Base-by-base conservation (phyloP, 768 basidiomycete species). In the Mycena galopus region DNA sequence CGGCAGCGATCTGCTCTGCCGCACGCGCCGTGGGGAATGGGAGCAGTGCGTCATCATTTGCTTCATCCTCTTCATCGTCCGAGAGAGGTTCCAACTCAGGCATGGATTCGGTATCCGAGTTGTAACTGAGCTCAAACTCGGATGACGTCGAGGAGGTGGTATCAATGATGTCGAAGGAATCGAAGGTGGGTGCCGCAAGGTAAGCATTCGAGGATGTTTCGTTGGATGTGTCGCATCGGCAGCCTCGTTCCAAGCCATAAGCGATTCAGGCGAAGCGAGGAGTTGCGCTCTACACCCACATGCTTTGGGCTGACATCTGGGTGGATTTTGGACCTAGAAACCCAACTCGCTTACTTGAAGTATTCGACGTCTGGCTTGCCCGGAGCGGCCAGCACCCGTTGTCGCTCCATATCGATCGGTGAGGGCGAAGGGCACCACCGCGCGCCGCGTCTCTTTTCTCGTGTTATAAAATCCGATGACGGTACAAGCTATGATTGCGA, bases 221-320 rank as follows among this genome's bases (percentile, higher is more conserved):
- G 19, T 33, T 17, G 27, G 12, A 10, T 0, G 7, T 14, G 29
- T 65, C 1, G 70, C 35, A 12, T 65, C 58, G 0, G 30, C 37
- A 2, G 44, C 69, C 56, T 70, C 69, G 30, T n/a, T 19, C 69
- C 69, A 70, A 1, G 42, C 19, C 69, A 70, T 70, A 0, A 70
- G 37, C n/a, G 42, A 29, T 16, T 64, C 55, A 0, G 61, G 62
- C 4, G 69, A 70, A 2, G 55, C 61, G n/a, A n/a, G n/a, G n/a
- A n/a, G n/a, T n/a, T n/a, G n/a, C n/a, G n/a, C n/a, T n/a, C n/a
- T n/a, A n/a, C n/a, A n/a, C n/a, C n/a, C n/a, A n/a, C n/a, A n/a
- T n/a, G n/a, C n/a, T n/a, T n/a, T n/a, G n/a, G n/a, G n/a, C n/a
- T n/a, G n/a, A n/a, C n/a, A n/a, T n/a, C n/a, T n/a, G n/a, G n/a